Conservation (phyloP, 2,329 filamentous ascomycete genomes). For the Neurospora sp. region DNA sequence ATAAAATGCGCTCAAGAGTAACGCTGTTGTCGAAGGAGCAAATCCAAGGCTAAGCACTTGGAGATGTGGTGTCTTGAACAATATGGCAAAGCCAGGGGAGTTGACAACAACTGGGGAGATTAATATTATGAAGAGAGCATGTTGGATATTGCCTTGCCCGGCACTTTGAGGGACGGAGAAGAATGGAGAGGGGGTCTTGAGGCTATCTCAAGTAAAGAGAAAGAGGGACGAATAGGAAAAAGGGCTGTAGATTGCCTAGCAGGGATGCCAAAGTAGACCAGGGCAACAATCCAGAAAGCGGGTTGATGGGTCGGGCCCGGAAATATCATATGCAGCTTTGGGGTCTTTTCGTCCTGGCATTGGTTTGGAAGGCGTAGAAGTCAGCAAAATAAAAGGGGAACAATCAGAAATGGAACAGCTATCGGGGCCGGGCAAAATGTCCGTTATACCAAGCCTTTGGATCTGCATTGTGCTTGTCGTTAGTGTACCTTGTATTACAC, state of each 20-base stretch:
- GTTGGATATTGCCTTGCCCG: constrained; percentile 11
- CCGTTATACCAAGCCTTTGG: background rate
- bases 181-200: constrained; percentile 3
- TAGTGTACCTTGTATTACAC: background rate
- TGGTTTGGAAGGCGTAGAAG: background rate
- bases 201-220: constrained; percentile 14
- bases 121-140: constrained; percentile 17
- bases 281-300: constrained; percentile 15
- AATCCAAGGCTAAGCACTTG: background rate
- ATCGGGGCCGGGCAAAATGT: background rate
- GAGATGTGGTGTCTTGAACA: constrained; percentile 5
- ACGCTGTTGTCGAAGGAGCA: background rate
- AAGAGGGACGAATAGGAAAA: constrained; percentile 6
- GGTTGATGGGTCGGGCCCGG: constrained; percentile 12
- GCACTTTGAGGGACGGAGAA: constrained; percentile 6
- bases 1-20: background rate
- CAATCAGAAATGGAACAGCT: background rate
- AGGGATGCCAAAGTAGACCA: constrained; percentile 10
- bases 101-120: constrained; percentile 19
- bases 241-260: constrained; percentile 16
- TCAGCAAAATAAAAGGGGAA: constrained; percentile 4
- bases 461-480: background rate
- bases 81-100: constrained; percentile 22
- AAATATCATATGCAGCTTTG: too few relatives aligned
- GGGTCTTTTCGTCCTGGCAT: too few relatives aligned